Evolutionary conservation across 2,329 filamentous ascomycete species (phyloP).

Genomic region (Botryosphaeria dothidea): DNA sequence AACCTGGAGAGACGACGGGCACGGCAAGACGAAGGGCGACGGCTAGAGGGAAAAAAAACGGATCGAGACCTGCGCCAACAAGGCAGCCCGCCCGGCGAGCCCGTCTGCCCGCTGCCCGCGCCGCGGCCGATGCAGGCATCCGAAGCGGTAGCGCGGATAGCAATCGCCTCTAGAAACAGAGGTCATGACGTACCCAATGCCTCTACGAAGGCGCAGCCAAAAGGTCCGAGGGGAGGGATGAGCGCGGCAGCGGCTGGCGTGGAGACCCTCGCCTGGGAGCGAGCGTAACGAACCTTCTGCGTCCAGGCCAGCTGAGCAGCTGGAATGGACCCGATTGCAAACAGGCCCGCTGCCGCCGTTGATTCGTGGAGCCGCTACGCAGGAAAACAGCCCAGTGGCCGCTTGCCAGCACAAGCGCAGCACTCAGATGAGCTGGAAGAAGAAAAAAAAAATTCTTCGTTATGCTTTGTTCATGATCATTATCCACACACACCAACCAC

Average conservation of each 20-base stretch:
- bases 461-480: not conserved
- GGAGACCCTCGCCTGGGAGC: conserved; percentile 5
- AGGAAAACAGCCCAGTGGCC: not conserved
- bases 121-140: conserved; percentile 13
- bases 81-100: conserved; percentile 5
- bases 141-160: conserved; percentile 16
- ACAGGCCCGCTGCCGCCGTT: conserved; percentile 1
- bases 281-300: not conserved
- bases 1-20: not conserved
- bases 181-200: conserved; percentile 6
- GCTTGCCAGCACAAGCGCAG: not conserved
- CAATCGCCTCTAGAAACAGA: conserved; percentile 11
- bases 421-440: not conserved
- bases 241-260: conserved; percentile 14
- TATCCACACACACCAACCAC: not conserved
- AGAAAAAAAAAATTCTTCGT: not conserved
- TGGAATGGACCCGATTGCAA: conserved; percentile 13
- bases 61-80: conserved; percentile 6
- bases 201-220: not conserved
- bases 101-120: conserved; percentile 11
- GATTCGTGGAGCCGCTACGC: conserved; percentile 2
- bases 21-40: not conserved
- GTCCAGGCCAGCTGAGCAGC: not conserved
- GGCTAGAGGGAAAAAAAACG: not conserved
- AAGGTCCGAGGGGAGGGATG: conserved; percentile 5